These are phyloP conservation scores for Scenedesmus sp. DNA, from an alignment of 163 green algal genomes.

Conservation along the genomic window DNA sequence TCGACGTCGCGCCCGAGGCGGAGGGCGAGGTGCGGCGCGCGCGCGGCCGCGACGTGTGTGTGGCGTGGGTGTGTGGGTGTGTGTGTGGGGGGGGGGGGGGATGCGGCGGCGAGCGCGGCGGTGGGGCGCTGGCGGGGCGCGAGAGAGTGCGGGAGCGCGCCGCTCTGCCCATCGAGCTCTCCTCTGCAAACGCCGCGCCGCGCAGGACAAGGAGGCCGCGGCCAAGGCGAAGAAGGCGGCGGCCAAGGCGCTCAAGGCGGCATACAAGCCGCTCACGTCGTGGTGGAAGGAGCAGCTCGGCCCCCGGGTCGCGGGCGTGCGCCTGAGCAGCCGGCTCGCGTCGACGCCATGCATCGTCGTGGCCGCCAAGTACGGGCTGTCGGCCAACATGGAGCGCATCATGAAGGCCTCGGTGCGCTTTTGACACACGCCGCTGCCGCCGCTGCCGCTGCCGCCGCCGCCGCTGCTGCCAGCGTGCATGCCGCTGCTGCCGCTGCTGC, in stretches of 20 bases:
- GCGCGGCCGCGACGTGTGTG: no score
- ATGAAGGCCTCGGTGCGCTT: conserved; percentile 93
- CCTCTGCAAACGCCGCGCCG: background rate
- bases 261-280: conserved; percentile 78
- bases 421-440: background rate
- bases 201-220: conserved; percentile 1
- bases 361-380: conserved; percentile 94
- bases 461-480: background rate
- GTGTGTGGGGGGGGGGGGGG: no score
- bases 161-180: no score
- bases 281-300: conserved; percentile 88
- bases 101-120: no score
- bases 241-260: conserved; percentile 60
- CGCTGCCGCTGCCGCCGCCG: background rate
- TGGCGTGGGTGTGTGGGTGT: no score
- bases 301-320: conserved; percentile 64
- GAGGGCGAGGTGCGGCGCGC: conserved; percentile 89
- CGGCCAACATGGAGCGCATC: conserved; percentile 98
- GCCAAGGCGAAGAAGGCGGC: conserved; percentile 59
- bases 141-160: no score
- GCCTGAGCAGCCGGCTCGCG: conserved; percentile 84
- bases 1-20: conserved; percentile 64
- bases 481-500: background rate
- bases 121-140: no score
- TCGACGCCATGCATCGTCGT: conserved; percentile 94